Conservation (phyloP, 306 rosid species). For the Pueraria montana region DNA sequence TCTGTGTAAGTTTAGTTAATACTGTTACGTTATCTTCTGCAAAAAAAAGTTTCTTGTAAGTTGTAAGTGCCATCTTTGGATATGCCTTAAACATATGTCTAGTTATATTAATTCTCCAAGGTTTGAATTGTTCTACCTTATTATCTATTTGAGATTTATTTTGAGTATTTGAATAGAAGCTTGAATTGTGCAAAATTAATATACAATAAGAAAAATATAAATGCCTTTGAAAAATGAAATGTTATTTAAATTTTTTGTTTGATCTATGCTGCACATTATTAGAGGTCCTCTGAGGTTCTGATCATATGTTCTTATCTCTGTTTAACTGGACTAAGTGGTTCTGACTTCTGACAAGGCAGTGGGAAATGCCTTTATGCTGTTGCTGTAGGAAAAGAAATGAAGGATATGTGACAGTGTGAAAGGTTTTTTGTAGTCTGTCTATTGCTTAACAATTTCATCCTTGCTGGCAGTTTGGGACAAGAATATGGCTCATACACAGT, state of each 20-base stretch:
- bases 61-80: constrained; percentile 52
- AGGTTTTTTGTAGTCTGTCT: constrained; percentile 16
- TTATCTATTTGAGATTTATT: constrained; percentile 12
- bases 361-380: not conserved
- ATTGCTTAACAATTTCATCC: constrained; percentile 38
- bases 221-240: constrained; percentile 9
- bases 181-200: constrained; percentile 6
- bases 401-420: constrained; percentile 12
- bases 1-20: constrained; percentile 67
- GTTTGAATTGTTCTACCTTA: constrained; percentile 25
- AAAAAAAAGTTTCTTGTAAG: constrained; percentile 32
- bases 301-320: constrained; percentile 3
- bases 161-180: constrained; percentile 14
- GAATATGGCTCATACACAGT: constrained; percentile 90
- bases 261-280: constrained; percentile 9
- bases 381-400: constrained; percentile 3
- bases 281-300: constrained; percentile 22
- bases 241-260: constrained; percentile 22
- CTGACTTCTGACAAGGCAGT: not conserved
- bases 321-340: constrained; percentile 5
- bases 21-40: not conserved
- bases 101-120: not conserved
- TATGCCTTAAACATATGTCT: constrained; percentile 33
- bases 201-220: not conserved
- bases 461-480: constrained; percentile 91